These are phyloP conservation scores for Garcia nutans DNA, from an alignment of 345 rosid genomes.

Conservation along the genomic window DNA sequence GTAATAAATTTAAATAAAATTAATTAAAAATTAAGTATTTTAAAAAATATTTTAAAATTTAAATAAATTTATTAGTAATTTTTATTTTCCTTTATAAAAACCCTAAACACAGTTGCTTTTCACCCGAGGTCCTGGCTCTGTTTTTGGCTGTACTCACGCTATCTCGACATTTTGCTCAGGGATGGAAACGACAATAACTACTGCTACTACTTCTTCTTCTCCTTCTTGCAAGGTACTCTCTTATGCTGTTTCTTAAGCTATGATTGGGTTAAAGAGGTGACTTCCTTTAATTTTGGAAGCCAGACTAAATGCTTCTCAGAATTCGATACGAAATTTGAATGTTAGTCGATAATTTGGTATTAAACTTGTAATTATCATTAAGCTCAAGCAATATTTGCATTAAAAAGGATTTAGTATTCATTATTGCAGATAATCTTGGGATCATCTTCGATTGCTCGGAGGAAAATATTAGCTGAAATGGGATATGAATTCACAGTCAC, in stretches of 20 bases:
- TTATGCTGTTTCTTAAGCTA: background rate
- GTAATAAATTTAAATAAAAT: too few species aligned
- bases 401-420: background rate
- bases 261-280: background rate
- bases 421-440: slow-evolving; percentile 74
- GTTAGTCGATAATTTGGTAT: background rate
- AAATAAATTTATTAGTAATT: too few species aligned
- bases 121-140: background rate
- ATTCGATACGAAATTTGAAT: background rate
- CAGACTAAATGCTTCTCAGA: background rate
- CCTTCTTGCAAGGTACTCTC: slow-evolving; percentile 51
- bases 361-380: background rate
- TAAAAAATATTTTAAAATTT: too few species aligned
- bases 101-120: background rate
- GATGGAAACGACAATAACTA: slow-evolving; percentile 40
- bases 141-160: background rate
- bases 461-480: slow-evolving; percentile 71
- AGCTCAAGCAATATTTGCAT: background rate
- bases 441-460: slow-evolving; percentile 71
- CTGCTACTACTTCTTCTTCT: slow-evolving; percentile 26
- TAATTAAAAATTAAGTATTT: too few species aligned
- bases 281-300: background rate
- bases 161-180: slow-evolving; percentile 2
- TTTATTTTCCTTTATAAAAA: too few species aligned
- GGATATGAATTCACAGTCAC: slow-evolving; percentile 75